A percentile compares a stretch with the other conserved stretches of the same genome.
These are phyloP conservation scores for Populus trichocarpa DNA, from an alignment of 441 rosid genomes.

Conservation along the genomic window DNA sequence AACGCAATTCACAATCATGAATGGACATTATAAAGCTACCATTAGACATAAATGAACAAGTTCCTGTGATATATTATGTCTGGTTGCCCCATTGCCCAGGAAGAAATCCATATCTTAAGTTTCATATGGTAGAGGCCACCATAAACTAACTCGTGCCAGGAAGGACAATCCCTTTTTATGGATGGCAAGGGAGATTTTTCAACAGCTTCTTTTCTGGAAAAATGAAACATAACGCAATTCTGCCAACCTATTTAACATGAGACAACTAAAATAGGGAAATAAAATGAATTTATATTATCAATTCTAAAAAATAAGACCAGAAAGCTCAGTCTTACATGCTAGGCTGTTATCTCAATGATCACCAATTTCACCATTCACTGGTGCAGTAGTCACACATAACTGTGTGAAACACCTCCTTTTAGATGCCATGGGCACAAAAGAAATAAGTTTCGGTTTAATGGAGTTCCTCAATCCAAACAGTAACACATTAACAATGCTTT, in stretches of 20 bases:
- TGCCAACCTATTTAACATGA: not conserved
- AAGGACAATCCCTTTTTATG: too few relatives aligned
- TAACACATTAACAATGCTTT: not conserved
- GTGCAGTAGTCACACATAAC: not conserved
- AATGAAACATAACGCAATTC: too few relatives aligned
- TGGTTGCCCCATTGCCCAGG: not conserved
- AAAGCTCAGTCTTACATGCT: not conserved
- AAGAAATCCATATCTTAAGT: not conserved
- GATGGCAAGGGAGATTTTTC: too few relatives aligned
- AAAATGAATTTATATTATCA: too few relatives aligned
- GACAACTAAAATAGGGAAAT: not conserved
- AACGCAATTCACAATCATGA: not conserved
- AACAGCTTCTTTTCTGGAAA: not conserved
- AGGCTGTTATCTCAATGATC: not conserved
- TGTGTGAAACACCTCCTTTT: not conserved
- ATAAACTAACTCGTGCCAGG: too few relatives aligned
- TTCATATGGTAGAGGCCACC: not conserved
- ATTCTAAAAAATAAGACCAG: not conserved
- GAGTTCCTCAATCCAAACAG: not conserved
- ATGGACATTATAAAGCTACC: not conserved
- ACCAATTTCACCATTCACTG: not conserved
- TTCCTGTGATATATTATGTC: not conserved
- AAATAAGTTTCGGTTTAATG: not conserved
- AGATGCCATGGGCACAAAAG: not conserved
- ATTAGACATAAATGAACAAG: not conserved